Conservation (phyloP, 2,329 filamentous ascomycete species). For the Huntiella moniliformis region DNA sequence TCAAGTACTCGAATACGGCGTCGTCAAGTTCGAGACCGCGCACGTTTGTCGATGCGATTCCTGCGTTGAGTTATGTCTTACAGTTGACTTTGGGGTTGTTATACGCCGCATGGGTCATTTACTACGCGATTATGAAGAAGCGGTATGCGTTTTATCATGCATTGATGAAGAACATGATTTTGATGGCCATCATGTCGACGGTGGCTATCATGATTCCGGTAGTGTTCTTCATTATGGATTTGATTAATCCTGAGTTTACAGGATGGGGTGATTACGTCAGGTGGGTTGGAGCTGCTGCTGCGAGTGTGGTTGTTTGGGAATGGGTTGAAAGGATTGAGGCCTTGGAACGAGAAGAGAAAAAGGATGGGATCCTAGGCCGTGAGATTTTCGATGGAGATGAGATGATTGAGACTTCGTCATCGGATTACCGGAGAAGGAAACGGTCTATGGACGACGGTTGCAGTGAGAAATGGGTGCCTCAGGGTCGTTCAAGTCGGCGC, state of each 20-base stretch:
- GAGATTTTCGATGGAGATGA: conserved; percentile 91
- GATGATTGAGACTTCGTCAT: conserved; percentile 50
- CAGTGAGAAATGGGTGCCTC: conserved; percentile 6
- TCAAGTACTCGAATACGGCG: conserved; percentile 38
- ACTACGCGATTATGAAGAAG: conserved; percentile 82
- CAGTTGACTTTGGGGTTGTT: conserved; percentile 70
- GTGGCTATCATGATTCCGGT: conserved; percentile 73
- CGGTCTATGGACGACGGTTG: conserved; percentile 1
- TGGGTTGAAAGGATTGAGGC: conserved; percentile 94
- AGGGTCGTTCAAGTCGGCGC: neutral
- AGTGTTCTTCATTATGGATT: conserved; percentile 84
- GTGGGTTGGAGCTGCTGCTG: conserved; percentile 89
- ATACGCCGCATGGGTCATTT: conserved; percentile 86
- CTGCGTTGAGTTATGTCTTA: conserved; percentile 79
- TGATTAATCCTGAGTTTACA: conserved; percentile 65
- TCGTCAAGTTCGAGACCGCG: conserved; percentile 37
- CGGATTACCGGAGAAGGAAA: conserved; percentile 21
- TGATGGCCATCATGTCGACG: conserved; percentile 63
- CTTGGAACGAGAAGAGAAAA: conserved; percentile 78
- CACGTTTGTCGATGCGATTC: conserved; percentile 74
- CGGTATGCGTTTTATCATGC: conserved; percentile 80
- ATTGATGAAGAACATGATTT: conserved; percentile 72
- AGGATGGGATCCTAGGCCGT: conserved; percentile 75
- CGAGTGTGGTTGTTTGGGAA: conserved; percentile 94
- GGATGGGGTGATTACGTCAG: conserved; percentile 91